Conservation (phyloP, 75 land plant genomes). For the Cunninghamia lanceolata region DNA sequence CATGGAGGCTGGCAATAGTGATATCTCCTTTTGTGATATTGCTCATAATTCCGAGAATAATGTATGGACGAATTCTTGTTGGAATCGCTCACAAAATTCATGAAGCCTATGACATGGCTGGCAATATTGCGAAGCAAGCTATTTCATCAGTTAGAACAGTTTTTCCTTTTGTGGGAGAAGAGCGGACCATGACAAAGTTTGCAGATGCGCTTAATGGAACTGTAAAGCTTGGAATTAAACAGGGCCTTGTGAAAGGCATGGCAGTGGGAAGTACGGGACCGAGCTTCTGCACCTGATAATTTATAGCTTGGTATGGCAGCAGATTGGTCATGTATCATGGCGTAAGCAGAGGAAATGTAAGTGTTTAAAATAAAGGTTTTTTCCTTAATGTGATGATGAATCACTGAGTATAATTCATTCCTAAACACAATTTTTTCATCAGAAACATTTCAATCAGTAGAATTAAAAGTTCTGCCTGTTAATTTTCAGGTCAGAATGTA, state of each 20-base stretch:
- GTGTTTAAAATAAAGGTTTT: neutral
- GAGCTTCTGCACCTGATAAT: conserved; percentile 40
- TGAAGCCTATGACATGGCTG: conserved; percentile 30
- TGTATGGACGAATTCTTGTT: conserved; percentile 30
- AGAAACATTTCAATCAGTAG: neutral
- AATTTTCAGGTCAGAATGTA: too few relatives aligned
- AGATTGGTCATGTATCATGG: conserved; percentile 32
- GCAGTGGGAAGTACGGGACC: conserved; percentile 56
- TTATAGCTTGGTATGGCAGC: conserved; percentile 40
- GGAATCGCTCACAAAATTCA: conserved; percentile 9
- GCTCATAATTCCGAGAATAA: conserved; percentile 38
- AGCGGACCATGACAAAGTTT: conserved; percentile 18
- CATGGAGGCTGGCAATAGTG: conserved; percentile 30
- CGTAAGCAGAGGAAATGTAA: conserved; percentile 34
- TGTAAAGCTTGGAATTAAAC: conserved; percentile 44
- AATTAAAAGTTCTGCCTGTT: neutral
- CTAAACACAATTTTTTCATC: neutral
- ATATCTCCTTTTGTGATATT: conserved; percentile 31
- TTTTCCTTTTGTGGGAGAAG: conserved; percentile 52
- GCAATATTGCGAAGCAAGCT: conserved; percentile 36
- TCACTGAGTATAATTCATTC: too few relatives aligned
- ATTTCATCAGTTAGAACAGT: conserved; percentile 48
- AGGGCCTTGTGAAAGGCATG: conserved; percentile 49
- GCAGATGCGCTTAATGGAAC: conserved; percentile 23
- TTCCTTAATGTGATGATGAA: too few relatives aligned